A percentile compares a stretch with the other conserved stretches of the same genome.
phyloP scores from a whole-genome alignment of 2,329 filamentous ascomycete genomes.

The Trichoderma gracile region DNA sequence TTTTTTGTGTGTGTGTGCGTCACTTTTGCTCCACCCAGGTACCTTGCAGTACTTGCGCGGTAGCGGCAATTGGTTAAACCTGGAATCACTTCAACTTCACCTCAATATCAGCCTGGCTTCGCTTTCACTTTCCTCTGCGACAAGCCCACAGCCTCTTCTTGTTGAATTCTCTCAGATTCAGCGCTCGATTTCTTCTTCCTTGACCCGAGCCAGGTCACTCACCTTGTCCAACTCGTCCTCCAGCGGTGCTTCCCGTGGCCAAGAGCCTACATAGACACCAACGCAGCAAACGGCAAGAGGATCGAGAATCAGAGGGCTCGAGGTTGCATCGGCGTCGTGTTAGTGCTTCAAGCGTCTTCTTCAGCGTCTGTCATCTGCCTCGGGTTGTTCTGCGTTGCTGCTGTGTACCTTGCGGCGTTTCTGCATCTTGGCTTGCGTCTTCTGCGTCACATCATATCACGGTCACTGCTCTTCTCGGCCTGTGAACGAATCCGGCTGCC shows the following conservation, averaged over 20 bases:
- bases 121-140: too few relatives aligned
- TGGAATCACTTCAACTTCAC: too few relatives aligned
- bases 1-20: background rate
- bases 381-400: slow-evolving; percentile 38
- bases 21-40: background rate
- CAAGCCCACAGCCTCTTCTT: too few relatives aligned
- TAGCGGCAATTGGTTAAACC: background rate
- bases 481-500: too few relatives aligned
- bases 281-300: background rate
- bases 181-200: too few relatives aligned
- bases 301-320: background rate
- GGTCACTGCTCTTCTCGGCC: background rate
- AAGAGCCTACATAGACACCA: background rate
- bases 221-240: too few relatives aligned
- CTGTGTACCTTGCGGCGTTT: slow-evolving; percentile 35
- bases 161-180: too few relatives aligned
- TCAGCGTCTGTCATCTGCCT: slow-evolving; percentile 34
- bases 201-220: too few relatives aligned
- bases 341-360: background rate
- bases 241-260: too few relatives aligned
- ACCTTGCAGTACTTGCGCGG: background rate
- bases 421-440: background rate
- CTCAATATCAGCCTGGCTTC: too few relatives aligned
- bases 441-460: background rate
- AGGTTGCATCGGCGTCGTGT: background rate